A percentile compares a stretch with the other conserved stretches of the same genome.
Conservation (phyloP, 768 basidiomycete species). For the Lactifluus volemus region DNA sequence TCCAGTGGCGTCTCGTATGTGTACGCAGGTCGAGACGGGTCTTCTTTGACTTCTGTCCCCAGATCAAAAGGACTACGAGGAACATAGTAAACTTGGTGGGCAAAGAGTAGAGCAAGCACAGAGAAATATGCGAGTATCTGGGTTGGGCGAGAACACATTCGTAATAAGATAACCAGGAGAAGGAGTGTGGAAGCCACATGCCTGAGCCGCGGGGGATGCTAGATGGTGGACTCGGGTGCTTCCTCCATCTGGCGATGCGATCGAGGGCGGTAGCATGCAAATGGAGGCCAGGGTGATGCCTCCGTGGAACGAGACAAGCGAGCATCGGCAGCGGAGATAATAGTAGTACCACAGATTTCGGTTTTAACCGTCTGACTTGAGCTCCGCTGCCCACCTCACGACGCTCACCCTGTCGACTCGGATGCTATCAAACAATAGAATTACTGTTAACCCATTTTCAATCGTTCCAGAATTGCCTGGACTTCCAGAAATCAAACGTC, state of each 20-base stretch:
- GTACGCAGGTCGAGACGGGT: conserved; percentile 13
- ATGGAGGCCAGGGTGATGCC: conserved; percentile 55
- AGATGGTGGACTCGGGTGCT: conserved; percentile 5
- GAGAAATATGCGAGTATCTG: conserved; percentile 65
- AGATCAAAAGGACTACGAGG: conserved; percentile 70
- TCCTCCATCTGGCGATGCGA: conserved; percentile 25
- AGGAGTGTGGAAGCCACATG: neutral
- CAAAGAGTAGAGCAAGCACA: conserved; percentile 78
- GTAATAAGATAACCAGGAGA: too few species aligned
- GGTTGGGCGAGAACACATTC: neutral
- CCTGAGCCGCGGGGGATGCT: conserved; percentile 13
- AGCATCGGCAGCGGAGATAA: too few species aligned
- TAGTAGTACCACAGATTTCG: too few species aligned
- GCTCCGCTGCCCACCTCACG: too few species aligned
- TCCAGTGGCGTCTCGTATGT: conserved; percentile 25
- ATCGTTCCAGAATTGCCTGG: too few species aligned
- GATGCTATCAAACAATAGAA: too few species aligned
- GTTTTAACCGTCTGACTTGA: too few species aligned
- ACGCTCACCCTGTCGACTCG: too few species aligned
- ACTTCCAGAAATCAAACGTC: too few species aligned
- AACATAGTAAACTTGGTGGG: conserved; percentile 69
- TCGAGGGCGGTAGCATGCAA: conserved; percentile 39
- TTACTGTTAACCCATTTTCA: too few species aligned
- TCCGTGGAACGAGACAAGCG: conserved; percentile 47
- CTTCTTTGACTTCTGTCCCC: conserved; percentile 41